Percentiles rank a stretch among this genome's conserved stretches.
phyloP scores from a whole-genome alignment of 805 yeast species.

The Ogataea siamensis region DNA sequence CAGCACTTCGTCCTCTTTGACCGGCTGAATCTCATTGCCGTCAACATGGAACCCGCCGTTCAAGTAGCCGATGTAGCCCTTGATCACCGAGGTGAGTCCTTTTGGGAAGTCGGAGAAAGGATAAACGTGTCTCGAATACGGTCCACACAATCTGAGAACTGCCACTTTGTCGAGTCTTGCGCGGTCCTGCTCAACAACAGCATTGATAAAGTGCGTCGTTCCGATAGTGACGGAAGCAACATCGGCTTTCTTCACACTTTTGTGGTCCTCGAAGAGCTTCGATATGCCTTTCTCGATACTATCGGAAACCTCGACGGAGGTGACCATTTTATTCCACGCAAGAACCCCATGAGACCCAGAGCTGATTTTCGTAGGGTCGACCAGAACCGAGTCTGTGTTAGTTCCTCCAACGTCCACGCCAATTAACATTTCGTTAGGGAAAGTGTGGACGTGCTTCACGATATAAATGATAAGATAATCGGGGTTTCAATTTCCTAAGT shows the following conservation, averaged over 20 bases:
- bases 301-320: constrained; percentile 43
- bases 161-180: constrained; percentile 44
- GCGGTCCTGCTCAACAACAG: constrained; percentile 45
- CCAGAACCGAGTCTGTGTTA: constrained; percentile 46
- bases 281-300: constrained; percentile 41
- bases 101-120: constrained; percentile 47
- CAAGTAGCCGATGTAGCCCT: constrained; percentile 37
- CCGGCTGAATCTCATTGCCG: constrained; percentile 37
- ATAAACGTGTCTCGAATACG: constrained; percentile 36
- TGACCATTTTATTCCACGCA: constrained; percentile 42
- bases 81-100: constrained; percentile 35
- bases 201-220: constrained; percentile 51
- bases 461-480: not conserved
- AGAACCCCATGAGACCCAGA: constrained; percentile 34
- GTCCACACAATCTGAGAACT: constrained; percentile 45
- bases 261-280: constrained; percentile 30
- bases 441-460: too few relatives aligned
- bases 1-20: constrained; percentile 29
- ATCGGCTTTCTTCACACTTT: constrained; percentile 23
- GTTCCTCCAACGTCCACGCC: constrained; percentile 56
- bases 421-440: constrained; percentile 23
- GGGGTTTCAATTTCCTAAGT: not conserved
- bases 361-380: constrained; percentile 36
- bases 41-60: constrained; percentile 45
- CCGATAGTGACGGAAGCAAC: constrained; percentile 48